Percentiles rank a stretch among this genome's conserved stretches.
Conservation (phyloP, 164 flowering plant species). For the Vitis cinerea region DNA sequence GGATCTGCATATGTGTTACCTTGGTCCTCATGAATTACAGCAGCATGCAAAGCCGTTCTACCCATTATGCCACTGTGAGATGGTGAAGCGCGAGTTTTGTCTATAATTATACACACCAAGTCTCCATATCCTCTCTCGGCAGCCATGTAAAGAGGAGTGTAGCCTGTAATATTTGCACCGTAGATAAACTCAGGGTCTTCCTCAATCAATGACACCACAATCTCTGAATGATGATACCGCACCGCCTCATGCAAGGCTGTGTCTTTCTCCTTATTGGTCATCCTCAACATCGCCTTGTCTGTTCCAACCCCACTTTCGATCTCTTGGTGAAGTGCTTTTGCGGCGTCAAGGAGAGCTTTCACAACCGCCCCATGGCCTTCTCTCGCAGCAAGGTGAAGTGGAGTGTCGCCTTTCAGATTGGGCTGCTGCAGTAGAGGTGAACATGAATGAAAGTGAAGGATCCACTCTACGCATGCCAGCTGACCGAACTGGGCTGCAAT, state of each 20-base stretch:
- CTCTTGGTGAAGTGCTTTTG: too few species aligned
- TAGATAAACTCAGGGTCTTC: background rate
- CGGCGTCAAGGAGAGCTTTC: background rate
- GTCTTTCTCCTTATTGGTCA: background rate
- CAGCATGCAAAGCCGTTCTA: too few species aligned
- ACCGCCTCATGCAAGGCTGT: background rate
- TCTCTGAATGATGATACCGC: background rate
- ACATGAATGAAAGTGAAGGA: background rate
- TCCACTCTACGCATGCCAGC: background rate
- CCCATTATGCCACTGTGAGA: too few species aligned
- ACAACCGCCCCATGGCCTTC: background rate
- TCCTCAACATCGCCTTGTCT: background rate
- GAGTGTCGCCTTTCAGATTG: too few species aligned
- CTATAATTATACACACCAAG: too few species aligned
- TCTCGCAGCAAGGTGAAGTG: background rate
- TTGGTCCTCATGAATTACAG: too few species aligned
- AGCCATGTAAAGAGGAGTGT: slow-evolving; percentile 1
- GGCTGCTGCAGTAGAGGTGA: background rate
- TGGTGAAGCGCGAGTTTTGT: too few species aligned
- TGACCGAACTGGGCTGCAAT: background rate
- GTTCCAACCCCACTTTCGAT: background rate
- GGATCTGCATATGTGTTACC: too few species aligned
- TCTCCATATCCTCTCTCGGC: background rate
- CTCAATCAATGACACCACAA: background rate
- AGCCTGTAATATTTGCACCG: background rate